These are phyloP conservation scores for Caryocar brasiliense DNA, from an alignment of 441 rosid genomes.

Conservation along the genomic window DNA sequence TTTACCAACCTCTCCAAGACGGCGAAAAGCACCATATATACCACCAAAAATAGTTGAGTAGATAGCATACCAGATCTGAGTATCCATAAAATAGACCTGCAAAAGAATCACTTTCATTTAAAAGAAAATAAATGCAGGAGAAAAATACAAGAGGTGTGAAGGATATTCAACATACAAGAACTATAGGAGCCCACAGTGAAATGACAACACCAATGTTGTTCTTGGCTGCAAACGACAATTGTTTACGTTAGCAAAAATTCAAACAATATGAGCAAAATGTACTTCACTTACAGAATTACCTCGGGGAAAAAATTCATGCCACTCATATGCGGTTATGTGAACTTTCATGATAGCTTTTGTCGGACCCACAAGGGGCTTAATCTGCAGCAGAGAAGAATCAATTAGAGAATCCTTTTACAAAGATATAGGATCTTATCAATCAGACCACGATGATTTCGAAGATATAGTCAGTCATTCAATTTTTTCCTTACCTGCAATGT, in stretches of 20 bases:
- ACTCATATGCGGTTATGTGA: slow-evolving; percentile 30
- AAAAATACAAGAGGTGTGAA: slow-evolving; percentile 2
- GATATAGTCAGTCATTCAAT: too few relatives aligned
- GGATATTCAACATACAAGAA: slow-evolving; percentile 33
- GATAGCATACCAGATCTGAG: slow-evolving; percentile 73
- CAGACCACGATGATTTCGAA: too few relatives aligned
- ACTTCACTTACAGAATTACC: too few relatives aligned
- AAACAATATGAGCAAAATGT: too few relatives aligned
- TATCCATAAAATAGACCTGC: slow-evolving; percentile 67
- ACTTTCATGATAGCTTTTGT: slow-evolving; percentile 51
- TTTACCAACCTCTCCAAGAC: slow-evolving; percentile 58
- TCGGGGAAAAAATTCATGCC: slow-evolving; percentile 76
- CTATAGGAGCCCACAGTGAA: slow-evolving; percentile 60
- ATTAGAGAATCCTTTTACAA: not conserved
- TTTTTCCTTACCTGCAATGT: too few relatives aligned
- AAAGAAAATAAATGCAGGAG: not conserved
- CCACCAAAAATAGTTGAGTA: slow-evolving; percentile 63
- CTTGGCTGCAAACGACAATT: slow-evolving; percentile 38
- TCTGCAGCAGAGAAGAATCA: slow-evolving; percentile 27
- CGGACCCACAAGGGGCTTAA: slow-evolving; percentile 56
- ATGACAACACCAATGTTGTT: slow-evolving; percentile 61
- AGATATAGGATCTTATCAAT: not conserved
- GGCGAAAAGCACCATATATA: slow-evolving; percentile 58
- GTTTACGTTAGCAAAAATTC: too few relatives aligned
- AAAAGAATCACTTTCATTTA: slow-evolving; percentile 7